These are phyloP conservation scores for Fragosphaeria purpurea DNA, from an alignment of 2,329 filamentous ascomycete species.

Conservation along the genomic window DNA sequence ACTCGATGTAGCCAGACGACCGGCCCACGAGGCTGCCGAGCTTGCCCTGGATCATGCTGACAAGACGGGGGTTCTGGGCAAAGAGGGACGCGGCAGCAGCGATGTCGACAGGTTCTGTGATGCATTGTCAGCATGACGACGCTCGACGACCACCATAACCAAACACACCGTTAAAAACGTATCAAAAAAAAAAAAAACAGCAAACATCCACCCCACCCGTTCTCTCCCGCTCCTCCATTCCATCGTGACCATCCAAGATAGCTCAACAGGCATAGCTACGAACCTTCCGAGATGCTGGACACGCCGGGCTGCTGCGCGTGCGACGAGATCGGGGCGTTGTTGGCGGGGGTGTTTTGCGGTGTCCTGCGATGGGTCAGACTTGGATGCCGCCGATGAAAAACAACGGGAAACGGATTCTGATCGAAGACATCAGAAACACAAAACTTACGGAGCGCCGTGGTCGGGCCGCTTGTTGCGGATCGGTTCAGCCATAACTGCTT, in stretches of 20 bases:
- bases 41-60: conserved; percentile 96
- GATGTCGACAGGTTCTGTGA: conserved; percentile 82
- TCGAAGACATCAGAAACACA: conserved; percentile 4
- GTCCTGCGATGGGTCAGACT: conserved; percentile 49
- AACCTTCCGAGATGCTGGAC: conserved; percentile 95
- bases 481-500: conserved; percentile 45
- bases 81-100: conserved; percentile 83
- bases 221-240: too few relatives aligned
- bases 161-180: too few relatives aligned
- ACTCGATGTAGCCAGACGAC: conserved; percentile 97
- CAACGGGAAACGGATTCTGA: background rate
- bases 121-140: too few relatives aligned
- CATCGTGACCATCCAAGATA: too few relatives aligned
- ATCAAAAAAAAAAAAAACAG: too few relatives aligned
- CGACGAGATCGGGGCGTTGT: conserved; percentile 92
- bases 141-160: too few relatives aligned
- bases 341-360: conserved; percentile 94
- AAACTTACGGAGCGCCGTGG: conserved; percentile 46
- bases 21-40: conserved; percentile 86
- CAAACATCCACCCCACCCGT: too few relatives aligned
- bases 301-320: conserved; percentile 93
- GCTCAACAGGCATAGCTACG: conserved; percentile 17
- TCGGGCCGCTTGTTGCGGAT: conserved; percentile 55
- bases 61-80: conserved; percentile 86
- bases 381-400: conserved; percentile 2